These are phyloP conservation scores for Melanomma pulvis-pyrius DNA, from an alignment of 495 filamentous ascomycete genomes.

Conservation along the genomic window DNA sequence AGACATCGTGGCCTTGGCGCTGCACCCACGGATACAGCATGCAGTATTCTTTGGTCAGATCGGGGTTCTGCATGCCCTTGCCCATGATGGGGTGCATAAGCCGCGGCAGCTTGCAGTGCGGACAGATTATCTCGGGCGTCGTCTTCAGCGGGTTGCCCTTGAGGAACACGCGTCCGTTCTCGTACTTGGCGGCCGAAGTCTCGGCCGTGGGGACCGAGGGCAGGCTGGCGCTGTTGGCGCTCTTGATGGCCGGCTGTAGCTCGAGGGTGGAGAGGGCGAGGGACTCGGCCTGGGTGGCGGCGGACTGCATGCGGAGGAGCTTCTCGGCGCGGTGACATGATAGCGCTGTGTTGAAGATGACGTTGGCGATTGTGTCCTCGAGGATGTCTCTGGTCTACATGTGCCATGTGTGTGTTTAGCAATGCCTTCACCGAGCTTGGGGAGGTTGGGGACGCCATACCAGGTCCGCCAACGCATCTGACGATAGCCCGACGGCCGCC, in stretches of 20 bases:
- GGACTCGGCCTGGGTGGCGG: conserved; percentile 61
- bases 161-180: conserved; percentile 69
- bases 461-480: conserved; percentile 26
- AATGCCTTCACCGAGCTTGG: conserved; percentile 9
- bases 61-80: conserved; percentile 41
- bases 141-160: conserved; percentile 78
- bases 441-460: conserved; percentile 13
- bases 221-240: conserved; percentile 18
- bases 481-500: conserved; percentile 16
- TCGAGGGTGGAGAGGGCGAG: conserved; percentile 55
- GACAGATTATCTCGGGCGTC: conserved; percentile 66
- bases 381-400: conserved; percentile 42
- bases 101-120: conserved; percentile 47
- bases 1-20: conserved; percentile 76
- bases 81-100: conserved; percentile 47
- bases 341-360: conserved; percentile 49
- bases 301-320: conserved; percentile 65
- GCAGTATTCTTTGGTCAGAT: conserved; percentile 61
- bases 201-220: conserved; percentile 53
- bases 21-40: conserved; percentile 73
- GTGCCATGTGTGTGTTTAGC: conserved; percentile 17
- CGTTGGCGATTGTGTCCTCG: conserved; percentile 49
- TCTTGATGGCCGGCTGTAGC: conserved; percentile 48
- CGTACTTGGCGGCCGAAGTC: conserved; percentile 70
- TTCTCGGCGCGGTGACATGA: conserved; percentile 53